Percentiles rank a stretch among this genome's conserved stretches.
phyloP scores from a whole-genome alignment of 345 rosid species.

The Hypericum perforatum region DNA sequence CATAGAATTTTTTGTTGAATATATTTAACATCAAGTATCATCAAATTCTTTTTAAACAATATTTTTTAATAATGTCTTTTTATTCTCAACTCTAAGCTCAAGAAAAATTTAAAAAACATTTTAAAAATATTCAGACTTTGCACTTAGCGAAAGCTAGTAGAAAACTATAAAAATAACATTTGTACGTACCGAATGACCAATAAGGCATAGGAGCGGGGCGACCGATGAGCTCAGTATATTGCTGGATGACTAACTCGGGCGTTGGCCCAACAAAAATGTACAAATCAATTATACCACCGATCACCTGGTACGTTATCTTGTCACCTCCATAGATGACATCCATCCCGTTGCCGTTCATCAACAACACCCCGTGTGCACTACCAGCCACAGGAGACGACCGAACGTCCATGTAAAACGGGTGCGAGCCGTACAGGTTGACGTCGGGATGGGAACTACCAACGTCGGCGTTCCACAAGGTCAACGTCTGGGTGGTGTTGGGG shows the following conservation, averaged over 20 bases:
- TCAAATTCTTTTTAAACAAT: too few relatives aligned
- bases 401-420: slow-evolving; percentile 64
- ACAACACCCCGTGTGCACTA: slow-evolving; percentile 47
- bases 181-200: slow-evolving; percentile 58
- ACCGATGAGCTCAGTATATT: slow-evolving; percentile 60
- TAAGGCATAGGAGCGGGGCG: slow-evolving; percentile 74
- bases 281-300: slow-evolving; percentile 60
- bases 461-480: slow-evolving; percentile 61
- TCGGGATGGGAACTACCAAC: slow-evolving; percentile 25
- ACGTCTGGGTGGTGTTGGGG: slow-evolving; percentile 10
- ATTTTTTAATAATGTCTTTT: too few relatives aligned
- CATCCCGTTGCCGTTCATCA: slow-evolving; percentile 67
- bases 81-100: too few relatives aligned
- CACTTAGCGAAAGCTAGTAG: too few relatives aligned
- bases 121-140: too few relatives aligned
- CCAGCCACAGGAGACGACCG: slow-evolving; percentile 37
- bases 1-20: too few relatives aligned
- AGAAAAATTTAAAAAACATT: too few relatives aligned
- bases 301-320: slow-evolving; percentile 48
- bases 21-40: too few relatives aligned
- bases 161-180: too few relatives aligned
- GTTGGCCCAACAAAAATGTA: slow-evolving; percentile 46
- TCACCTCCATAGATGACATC: slow-evolving; percentile 45
- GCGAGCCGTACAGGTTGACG: slow-evolving; percentile 64
- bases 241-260: slow-evolving; percentile 48